Base-by-base conservation (phyloP, 495 filamentous ascomycete genomes). In the Geopyxis carbonaria region DNA sequence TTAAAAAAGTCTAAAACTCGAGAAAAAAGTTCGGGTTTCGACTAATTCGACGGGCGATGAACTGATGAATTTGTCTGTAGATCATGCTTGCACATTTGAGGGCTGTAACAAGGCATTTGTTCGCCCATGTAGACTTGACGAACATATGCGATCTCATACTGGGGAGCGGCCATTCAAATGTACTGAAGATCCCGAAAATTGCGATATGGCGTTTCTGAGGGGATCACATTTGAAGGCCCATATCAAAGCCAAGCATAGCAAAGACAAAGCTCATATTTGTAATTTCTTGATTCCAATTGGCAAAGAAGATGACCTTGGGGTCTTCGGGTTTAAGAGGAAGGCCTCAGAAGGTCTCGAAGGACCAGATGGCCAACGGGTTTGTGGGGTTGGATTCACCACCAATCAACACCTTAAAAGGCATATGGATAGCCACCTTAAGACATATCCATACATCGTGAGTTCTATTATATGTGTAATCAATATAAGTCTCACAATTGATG, bases 31-130 rank as follows among this genome's bases (percentile, higher is more conserved):
- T n/a, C n/a, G n/a, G n/a, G n/a, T n/a, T n/a, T n/a, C n/a, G n/a
- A n/a, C n/a, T n/a, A n/a, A n/a, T n/a, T n/a, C n/a, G n/a, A n/a
- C n/a, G n/a, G n/a, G n/a, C n/a, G n/a, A n/a, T n/a, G n/a, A n/a
- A n/a, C n/a, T n/a, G n/a, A n/a, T n/a, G n/a, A n/a, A n/a, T n/a
- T n/a, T n/a, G n/a, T n/a, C n/a, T n/a, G n/a, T 32, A 55, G 51
- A 44, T 25, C 82, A 73, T 54, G 56, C 62, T 19, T 97, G 89
- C 53, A 60, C 68, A 2, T 64, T 75, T 40, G 52, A 62, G 0
- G 71, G 57, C 13, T 97, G 89, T 55, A 71, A 69, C 47, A 93
- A 93, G 60, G 67, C 68, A 42, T 97, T 92, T 50, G 60, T 78
- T 22, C 78, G 84, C 23, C 65, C 76, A 31, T 81, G 82, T 45